Evolutionary conservation across 2,329 filamentous ascomycete species (phyloP).

Genomic region (Claviceps purpurea): DNA sequence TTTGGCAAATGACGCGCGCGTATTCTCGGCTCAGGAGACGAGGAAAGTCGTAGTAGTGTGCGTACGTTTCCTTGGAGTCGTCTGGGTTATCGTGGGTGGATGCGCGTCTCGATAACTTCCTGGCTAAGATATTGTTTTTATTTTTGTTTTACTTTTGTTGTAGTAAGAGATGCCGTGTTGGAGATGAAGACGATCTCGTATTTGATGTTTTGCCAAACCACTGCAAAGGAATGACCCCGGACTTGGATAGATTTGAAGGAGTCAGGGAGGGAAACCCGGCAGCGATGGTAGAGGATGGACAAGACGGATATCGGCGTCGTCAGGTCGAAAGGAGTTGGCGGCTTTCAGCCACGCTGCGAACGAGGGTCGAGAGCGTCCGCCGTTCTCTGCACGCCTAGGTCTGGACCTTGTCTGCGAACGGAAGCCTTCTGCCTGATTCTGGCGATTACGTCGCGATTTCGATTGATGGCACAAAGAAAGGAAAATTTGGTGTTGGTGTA

Average conservation of each 20-base stretch:
- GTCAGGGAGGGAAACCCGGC: background rate
- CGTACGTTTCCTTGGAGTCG: background rate
- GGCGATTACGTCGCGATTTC: background rate
- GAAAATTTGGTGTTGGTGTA: background rate
- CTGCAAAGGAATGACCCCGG: background rate
- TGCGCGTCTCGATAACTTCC: conserved; percentile 6
- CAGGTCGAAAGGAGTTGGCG: background rate
- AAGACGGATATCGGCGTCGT: background rate
- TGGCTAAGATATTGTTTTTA: background rate
- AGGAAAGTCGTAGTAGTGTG: background rate
- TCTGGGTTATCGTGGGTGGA: conserved; percentile 6
- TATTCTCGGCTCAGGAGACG: conserved; percentile 2
- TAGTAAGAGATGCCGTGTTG: background rate
- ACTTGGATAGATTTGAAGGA: background rate
- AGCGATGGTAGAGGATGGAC: background rate
- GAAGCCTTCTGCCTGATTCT: background rate
- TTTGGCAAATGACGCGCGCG: background rate
- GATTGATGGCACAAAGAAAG: background rate
- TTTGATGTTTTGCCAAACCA: background rate
- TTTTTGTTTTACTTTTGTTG: background rate
- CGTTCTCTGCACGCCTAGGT: background rate
- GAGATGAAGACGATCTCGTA: background rate
- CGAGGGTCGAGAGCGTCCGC: background rate
- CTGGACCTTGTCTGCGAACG: background rate
- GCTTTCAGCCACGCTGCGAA: background rate